phyloP scores from a whole-genome alignment of 2,329 filamentous ascomycete genomes.

The Parasarocladium wereldwijsianum region DNA sequence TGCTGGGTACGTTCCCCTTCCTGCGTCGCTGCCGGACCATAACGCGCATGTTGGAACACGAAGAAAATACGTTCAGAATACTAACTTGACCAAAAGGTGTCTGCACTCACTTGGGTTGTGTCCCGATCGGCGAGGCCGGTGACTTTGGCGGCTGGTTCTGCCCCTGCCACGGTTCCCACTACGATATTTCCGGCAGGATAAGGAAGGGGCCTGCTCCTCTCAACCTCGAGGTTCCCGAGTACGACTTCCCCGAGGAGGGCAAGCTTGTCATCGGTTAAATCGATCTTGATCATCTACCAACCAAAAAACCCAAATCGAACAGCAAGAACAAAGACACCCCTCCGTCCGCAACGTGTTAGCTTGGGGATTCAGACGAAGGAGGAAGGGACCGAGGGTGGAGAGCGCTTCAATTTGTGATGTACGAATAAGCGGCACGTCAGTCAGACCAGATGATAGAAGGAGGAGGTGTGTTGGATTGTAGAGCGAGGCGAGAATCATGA shows the following conservation, averaged over 20 bases:
- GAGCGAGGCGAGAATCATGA: not conserved
- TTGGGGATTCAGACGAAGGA: not conserved
- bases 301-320: not conserved
- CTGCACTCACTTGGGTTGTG: conserved; percentile 98
- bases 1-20: conserved; percentile 56
- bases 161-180: conserved; percentile 99
- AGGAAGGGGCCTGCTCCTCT: conserved; percentile 93
- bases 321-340: no score
- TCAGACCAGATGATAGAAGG: not conserved
- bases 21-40: not conserved
- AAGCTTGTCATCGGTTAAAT: conserved; percentile 85
- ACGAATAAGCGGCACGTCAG: conserved; percentile 1
- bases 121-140: conserved; percentile 95
- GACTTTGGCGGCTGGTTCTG: conserved; percentile 99
- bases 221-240: conserved; percentile 87
- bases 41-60: not conserved
- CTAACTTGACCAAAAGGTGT: conserved; percentile 47
- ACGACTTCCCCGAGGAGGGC: conserved; percentile 85
- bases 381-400: not conserved
- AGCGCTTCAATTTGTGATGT: conserved; percentile 4
- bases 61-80: not conserved
- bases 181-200: conserved; percentile 98
- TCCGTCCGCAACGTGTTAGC: no score
- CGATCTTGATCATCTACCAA: conserved; percentile 6
- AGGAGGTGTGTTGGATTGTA: not conserved